phyloP scores from a whole-genome alignment of 2,329 filamentous ascomycete species.

The Cytospora leucostoma region DNA sequence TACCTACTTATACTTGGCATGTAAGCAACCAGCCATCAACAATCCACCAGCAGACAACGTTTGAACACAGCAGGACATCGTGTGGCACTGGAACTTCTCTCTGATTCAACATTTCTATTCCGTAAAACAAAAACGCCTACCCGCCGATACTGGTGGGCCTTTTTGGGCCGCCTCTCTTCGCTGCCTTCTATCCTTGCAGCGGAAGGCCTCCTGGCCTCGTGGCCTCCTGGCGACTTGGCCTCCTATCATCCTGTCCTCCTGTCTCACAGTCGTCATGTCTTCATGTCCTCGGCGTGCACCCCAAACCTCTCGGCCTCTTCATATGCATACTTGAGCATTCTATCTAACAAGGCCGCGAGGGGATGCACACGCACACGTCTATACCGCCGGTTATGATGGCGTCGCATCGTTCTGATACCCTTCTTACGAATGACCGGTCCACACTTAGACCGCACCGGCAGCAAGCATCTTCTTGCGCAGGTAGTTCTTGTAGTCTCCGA shows the following conservation, averaged over 20 bases:
- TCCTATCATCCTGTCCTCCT: neutral
- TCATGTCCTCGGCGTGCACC: constrained; percentile 8
- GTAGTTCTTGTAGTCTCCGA: constrained; percentile 97
- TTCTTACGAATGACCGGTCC: constrained; percentile 28
- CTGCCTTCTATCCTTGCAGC: neutral
- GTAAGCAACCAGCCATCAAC: no score
- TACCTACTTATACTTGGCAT: no score
- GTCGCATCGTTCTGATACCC: constrained; percentile 1
- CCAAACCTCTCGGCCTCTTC: neutral
- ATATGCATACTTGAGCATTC: constrained; percentile 12
- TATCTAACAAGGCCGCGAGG: constrained; percentile 5
- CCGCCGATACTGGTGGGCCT: neutral
- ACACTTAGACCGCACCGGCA: constrained; percentile 77
- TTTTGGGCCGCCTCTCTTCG: neutral
- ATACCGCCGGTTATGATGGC: constrained; percentile 4
- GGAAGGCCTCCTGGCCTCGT: neutral
- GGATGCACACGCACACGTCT: constrained; percentile 12
- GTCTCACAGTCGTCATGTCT: no score
- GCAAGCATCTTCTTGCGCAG: constrained; percentile 98
- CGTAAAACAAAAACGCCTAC: neutral
- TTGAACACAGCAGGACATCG: no score
- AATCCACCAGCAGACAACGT: no score
- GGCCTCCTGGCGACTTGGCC: neutral
- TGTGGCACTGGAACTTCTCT: neutral
- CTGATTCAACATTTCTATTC: neutral